Base-by-base conservation (phyloP, 768 basidiomycete genomes). In the Leccinum disarticulatum region DNA sequence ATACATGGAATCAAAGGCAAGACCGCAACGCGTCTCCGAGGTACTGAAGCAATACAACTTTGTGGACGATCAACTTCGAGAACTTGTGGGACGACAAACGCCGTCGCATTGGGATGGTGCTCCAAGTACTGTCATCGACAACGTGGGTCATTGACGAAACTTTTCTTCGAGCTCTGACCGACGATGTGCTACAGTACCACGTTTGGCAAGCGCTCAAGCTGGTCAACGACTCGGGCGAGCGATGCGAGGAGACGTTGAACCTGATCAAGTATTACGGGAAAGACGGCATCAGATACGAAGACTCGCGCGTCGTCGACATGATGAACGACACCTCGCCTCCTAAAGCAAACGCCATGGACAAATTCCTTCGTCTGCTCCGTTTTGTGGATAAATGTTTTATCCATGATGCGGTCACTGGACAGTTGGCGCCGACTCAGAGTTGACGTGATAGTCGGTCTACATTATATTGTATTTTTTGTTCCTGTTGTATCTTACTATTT, bases 251-350 rank as follows among this genome's bases (percentile, higher is more conserved):
- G 63, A 83, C 81, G 6, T 70, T 84, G 52, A 51, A 57, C 10
- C 80, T 90, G 38, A 70, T 87, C 46, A 69, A 66, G 17, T 71
- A 82, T 55, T 90, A 89, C 64, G 88, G 88, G 3, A 77, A 80
- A 30, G 70, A 78, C 9, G 87, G 87, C 6, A 72, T 68, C 27
- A 79, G 80, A 30, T 74, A 71, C 56, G 77, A 80, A 68, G 81
- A 88, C 61, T 64, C 77, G 27, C 73, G 77, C 25, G 81, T 88
- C 25, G 63, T 80, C 15, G 77, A 75, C 46, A 78, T 86, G 77
- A 68, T 86, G 41, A 71, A 82, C 35, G 83, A 86, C 61, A 71
- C 72, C 6, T 74, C 72, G 10, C 63, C 62, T 35, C 79, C 81
- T 3, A 74, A 70, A 38, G 71, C 77, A n/a, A 82, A 86, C 58